These are phyloP conservation scores for Cyanidium caldarium DNA, from an alignment of 23 red algal genomes.

Conservation along the genomic window DNA sequence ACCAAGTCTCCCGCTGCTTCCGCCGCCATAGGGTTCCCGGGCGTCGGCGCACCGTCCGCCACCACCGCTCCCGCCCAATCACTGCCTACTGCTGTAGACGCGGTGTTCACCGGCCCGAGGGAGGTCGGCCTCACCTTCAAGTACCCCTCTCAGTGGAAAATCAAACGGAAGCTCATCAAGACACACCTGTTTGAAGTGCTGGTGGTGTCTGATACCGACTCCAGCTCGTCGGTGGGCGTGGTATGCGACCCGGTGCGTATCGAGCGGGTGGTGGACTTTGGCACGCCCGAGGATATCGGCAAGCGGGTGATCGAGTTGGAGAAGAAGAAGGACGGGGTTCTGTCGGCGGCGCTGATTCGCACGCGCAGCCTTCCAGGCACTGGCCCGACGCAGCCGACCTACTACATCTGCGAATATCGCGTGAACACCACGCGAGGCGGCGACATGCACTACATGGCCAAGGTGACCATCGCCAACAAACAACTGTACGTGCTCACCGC, in stretches of 20 bases:
- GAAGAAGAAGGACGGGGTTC: conserved; percentile 59
- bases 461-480: conserved; percentile 37
- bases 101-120: background rate
- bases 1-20: too few species aligned
- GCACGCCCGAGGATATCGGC: conserved; percentile 43
- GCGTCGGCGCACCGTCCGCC: too few species aligned
- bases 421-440: conserved; percentile 22
- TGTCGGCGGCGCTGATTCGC: conserved; percentile 7
- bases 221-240: conserved; percentile 21
- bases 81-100: background rate
- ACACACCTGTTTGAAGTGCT: conserved; percentile 57
- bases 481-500: conserved; percentile 77
- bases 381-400: background rate
- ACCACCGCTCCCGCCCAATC: too few species aligned
- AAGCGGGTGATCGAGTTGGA: conserved; percentile 60
- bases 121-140: background rate
- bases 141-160: background rate
- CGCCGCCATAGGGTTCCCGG: too few species aligned
- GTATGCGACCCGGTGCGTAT: conserved; percentile 54
- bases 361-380: background rate
- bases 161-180: conserved; percentile 48
- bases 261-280: conserved; percentile 46
- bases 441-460: conserved; percentile 48
- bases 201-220: conserved; percentile 28
- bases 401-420: background rate